These are phyloP conservation scores for Mortierella sp. DNA, from an alignment of 371 early-diverging fungal genomes.

Conservation along the genomic window DNA sequence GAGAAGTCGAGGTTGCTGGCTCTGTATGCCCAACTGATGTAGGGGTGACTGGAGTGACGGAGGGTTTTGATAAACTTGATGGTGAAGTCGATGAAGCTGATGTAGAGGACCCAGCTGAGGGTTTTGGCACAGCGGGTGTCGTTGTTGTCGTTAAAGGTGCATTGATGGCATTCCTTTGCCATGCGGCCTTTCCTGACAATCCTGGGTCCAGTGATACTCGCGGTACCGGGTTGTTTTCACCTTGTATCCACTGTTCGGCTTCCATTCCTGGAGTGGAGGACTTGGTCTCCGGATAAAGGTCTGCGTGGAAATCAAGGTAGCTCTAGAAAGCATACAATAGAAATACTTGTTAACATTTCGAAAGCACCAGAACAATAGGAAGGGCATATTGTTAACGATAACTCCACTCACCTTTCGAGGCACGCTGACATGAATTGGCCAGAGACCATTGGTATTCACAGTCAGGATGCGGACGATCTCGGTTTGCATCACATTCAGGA, in stretches of 20 bases:
- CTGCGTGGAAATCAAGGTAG: conserved; percentile 81
- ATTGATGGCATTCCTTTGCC: conserved; percentile 16
- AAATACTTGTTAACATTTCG: neutral
- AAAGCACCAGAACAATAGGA: neutral
- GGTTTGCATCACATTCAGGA: conserved; percentile 78
- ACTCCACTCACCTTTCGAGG: conserved; percentile 66
- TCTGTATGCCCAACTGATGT: neutral
- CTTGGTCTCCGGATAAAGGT: conserved; percentile 82
- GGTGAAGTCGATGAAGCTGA: neutral
- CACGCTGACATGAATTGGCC: conserved; percentile 73
- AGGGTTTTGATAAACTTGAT: neutral
- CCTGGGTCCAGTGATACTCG: conserved; percentile 73
- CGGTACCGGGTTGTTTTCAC: conserved; percentile 61
- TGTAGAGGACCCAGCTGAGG: neutral
- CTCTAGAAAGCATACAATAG: conserved; percentile 42
- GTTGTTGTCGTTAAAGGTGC: neutral
- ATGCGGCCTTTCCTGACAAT: conserved; percentile 42
- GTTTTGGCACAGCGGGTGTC: neutral
- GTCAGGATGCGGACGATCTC: conserved; percentile 76
- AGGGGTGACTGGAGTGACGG: neutral
- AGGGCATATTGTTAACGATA: neutral
- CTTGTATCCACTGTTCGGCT: conserved; percentile 68
- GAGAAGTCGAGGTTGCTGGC: conserved; percentile 8
- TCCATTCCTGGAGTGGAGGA: conserved; percentile 63
- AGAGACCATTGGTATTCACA: conserved; percentile 63